These are phyloP conservation scores for Cutaneotrichosporon sp. DNA, from an alignment of 1,284 basidiomycete species.

Conservation along the genomic window DNA sequence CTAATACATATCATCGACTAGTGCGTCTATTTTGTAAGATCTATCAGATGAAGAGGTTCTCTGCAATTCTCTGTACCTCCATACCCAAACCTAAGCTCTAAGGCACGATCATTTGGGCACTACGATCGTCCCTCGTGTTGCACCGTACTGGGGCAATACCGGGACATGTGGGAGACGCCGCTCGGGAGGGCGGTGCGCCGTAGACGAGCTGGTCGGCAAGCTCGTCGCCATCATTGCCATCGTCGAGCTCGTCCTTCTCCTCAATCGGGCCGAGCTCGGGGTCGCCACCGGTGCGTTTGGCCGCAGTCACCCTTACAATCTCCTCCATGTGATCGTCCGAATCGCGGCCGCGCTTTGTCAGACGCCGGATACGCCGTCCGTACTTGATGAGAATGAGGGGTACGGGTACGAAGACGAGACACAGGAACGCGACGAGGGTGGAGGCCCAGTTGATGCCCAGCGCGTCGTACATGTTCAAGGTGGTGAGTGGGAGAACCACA, in stretches of 20 bases:
- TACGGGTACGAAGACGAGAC: conserved; percentile 27
- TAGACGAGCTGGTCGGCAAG: neutral
- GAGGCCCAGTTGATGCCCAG: conserved; percentile 63
- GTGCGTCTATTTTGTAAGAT: neutral
- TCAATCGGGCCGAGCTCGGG: neutral
- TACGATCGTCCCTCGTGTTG: neutral
- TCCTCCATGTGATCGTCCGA: conserved; percentile 19
- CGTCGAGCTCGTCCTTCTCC: conserved; percentile 1
- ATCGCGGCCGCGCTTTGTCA: conserved; percentile 29
- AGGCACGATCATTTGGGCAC: conserved; percentile 1
- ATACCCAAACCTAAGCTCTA: neutral
- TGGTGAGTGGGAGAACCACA: conserved; percentile 60
- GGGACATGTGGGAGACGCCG: conserved; percentile 1
- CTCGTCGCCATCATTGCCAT: neutral
- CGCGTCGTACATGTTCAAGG: conserved; percentile 59
- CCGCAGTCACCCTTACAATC: neutral
- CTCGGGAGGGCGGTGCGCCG: neutral
- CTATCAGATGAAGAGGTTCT: too few relatives aligned
- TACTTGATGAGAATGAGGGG: conserved; percentile 30
- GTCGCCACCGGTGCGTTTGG: neutral
- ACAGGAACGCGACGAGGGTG: conserved; percentile 35
- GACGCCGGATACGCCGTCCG: conserved; percentile 29
- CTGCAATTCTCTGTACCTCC: too few relatives aligned
- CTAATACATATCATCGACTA: neutral
- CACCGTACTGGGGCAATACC: neutral